Base-by-base conservation (phyloP, 225 moss, liverwort and hornwort species). In the Marchantia polymorpha region DNA sequence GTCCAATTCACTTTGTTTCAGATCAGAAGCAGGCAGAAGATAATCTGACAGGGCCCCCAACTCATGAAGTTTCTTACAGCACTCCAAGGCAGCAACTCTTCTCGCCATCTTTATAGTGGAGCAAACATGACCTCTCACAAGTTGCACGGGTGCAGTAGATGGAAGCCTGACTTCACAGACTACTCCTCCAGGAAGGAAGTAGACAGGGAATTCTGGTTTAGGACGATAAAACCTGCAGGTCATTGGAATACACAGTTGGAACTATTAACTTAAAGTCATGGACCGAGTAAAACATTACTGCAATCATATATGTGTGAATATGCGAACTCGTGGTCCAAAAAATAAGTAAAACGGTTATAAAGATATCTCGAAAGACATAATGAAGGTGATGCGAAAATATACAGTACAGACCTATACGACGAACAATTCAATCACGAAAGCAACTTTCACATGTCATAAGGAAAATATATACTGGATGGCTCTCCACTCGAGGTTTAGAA, bases 21-120 rank as follows among this genome's bases (percentile, higher is more conserved):
- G 25, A 77, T 90, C 93, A 20, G 88, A 82, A 47, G 89, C 90
- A 80, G 87, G 92, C 47, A 95, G 71, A 77, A 99, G 92, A 69
- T 82, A 81, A 83, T 99, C 95, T 47, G 91, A 95, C 69, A 99
- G 87, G 70, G 87, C 95, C 46, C 95, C 95, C 76, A 84, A 82
- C 72, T 92, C 87, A 76, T 93, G 90, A 73, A 99, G 90, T 71
- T 71, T 84, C 88, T 86, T 89, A 85, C 99, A 99, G 56, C 92
- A 92, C 79, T 87, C 87, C 80, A 99, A 80, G 77, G 95, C 90
- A 66, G 99, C 95, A 49, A 91, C 77, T 86, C 90, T 89, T 82
- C 79, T 92, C 54, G 99, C 93, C 79, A 91, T 86, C 48, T 73
- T 79, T 55, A 20, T 74, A 63, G 87, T 86, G 60, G 81, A 31